Conservation (phyloP, 768 basidiomycete genomes). For the Tricholoma hemisulphureum region DNA sequence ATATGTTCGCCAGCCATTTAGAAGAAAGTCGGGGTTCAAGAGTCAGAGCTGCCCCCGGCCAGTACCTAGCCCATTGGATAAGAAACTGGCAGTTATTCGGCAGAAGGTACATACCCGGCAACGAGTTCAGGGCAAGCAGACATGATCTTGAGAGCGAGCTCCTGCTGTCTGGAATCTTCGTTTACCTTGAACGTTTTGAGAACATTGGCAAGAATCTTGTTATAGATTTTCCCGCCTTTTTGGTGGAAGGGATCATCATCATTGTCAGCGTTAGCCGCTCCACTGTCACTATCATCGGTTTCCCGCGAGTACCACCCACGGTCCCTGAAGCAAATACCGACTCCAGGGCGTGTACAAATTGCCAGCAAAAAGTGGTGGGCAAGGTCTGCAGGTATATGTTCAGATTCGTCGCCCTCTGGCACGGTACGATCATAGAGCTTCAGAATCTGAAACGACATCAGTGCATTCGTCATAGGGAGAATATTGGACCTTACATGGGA, state of each 20-base stretch:
- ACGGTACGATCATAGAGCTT: conserved; percentile 69
- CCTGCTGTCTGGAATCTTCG: conserved; percentile 83
- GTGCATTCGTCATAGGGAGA: neutral
- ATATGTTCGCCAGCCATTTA: conserved; percentile 88
- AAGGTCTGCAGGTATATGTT: conserved; percentile 70
- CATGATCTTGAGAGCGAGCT: conserved; percentile 79
- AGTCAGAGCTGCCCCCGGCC: conserved; percentile 64
- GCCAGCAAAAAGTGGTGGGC: conserved; percentile 86
- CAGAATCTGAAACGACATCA: conserved; percentile 45
- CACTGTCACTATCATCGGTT: conserved; percentile 39
- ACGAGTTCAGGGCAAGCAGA: conserved; percentile 84
- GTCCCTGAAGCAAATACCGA: conserved; percentile 85
- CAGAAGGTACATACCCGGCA: conserved; percentile 50
- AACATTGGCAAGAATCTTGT: conserved; percentile 79
- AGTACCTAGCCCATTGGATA: conserved; percentile 51
- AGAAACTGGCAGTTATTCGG: conserved; percentile 10
- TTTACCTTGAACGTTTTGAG: conserved; percentile 79
- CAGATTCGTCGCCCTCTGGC: conserved; percentile 47
- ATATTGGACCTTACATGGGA: conserved; percentile 49
- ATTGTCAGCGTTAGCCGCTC: conserved; percentile 31
- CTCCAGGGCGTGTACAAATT: conserved; percentile 76
- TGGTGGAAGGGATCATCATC: conserved; percentile 28
- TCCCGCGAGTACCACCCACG: conserved; percentile 89
- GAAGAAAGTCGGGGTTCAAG: conserved; percentile 86
- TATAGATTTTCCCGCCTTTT: conserved; percentile 59